Evolutionary conservation across 768 basidiomycete genomes (phyloP), one percentile per base, ranked within the genome.

Genomic region (Naganishia vishniacii): DNA sequence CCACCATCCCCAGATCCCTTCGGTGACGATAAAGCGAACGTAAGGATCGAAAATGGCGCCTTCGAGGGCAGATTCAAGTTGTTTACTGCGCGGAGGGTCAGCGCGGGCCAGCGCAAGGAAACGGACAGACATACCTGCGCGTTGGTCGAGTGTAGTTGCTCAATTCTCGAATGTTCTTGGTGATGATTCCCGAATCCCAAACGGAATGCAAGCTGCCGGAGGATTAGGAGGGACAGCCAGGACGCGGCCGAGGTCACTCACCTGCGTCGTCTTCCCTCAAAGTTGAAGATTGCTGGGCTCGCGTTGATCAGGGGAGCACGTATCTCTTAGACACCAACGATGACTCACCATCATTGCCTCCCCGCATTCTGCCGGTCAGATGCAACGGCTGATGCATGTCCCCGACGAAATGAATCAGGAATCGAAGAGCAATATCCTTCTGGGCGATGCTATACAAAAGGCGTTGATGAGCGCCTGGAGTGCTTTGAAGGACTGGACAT

Each of bases 331-430:
- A n/a, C 15, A 34, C 68, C 59, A 37, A 29, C 18, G n/a, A 44
- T 32, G 31, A 72, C 77, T 67, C 61, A 75, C 80, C 80, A 6
- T 83, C 83, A 72, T 97, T 98, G 0, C 93, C 94, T 4, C 94
- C 94, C 31, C 88, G 82, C 69, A 91, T 85, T 18, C 91, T 81
- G 1, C 89, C 89, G 0, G 88, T 88, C 40, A 99, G 82, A 75
- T 99, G 94, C 60, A 99, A 79, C 4, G 94, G 94, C 83, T 88
- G 86, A 71, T 95, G 94, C 81, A 94, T 81, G 75, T 97, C 94
- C 0, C 94, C 92, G 12, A 95, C 61, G 70, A 91, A 97, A 76
- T 99, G 95, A 31, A 93, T 83, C 32, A 99, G 80, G 80, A 95
- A 99, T 75, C 89, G 88, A 70, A 97, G 80, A 1, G 94, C 89